phyloP scores from a whole-genome alignment of 1,284 basidiomycete species.

The Meira miltonrushii region DNA sequence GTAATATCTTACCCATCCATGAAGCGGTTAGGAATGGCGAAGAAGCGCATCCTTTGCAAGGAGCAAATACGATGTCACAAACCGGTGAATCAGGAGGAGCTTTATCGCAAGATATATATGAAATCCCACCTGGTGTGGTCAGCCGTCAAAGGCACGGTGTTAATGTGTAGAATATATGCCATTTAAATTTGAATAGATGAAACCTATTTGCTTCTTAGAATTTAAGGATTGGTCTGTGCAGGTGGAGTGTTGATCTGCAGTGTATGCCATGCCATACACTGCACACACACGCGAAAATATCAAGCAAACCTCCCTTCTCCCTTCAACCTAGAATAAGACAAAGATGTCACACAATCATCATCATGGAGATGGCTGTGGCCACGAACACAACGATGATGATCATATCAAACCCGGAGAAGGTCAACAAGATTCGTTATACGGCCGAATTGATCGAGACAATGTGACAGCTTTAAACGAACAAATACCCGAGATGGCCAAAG shows the following conservation, averaged over 20 bases:
- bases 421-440: slow-evolving; percentile 39
- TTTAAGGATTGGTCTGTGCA: no score
- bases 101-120: slow-evolving; percentile 26
- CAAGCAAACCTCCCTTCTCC: no score
- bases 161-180: background rate
- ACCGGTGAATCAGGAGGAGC: slow-evolving; percentile 7
- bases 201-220: no score
- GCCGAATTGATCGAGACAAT: slow-evolving; percentile 31
- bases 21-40: background rate
- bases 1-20: background rate
- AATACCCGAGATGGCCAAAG: slow-evolving; percentile 17
- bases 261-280: no score
- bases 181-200: no score
- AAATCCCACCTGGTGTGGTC: slow-evolving; percentile 30
- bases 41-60: slow-evolving; percentile 4
- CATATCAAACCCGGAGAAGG: slow-evolving; percentile 41
- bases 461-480: slow-evolving; percentile 39
- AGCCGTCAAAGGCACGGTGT: slow-evolving; percentile 6
- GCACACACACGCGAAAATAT: no score
- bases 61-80: slow-evolving; percentile 1
- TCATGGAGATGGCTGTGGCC: slow-evolving; percentile 27
- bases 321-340: no score
- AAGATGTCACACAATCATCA: slow-evolving; percentile 18
- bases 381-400: slow-evolving; percentile 42
- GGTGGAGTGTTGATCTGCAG: no score